Base-by-base conservation (phyloP, 2,329 filamentous ascomycete genomes). In the Aureobasidium sp. region DNA sequence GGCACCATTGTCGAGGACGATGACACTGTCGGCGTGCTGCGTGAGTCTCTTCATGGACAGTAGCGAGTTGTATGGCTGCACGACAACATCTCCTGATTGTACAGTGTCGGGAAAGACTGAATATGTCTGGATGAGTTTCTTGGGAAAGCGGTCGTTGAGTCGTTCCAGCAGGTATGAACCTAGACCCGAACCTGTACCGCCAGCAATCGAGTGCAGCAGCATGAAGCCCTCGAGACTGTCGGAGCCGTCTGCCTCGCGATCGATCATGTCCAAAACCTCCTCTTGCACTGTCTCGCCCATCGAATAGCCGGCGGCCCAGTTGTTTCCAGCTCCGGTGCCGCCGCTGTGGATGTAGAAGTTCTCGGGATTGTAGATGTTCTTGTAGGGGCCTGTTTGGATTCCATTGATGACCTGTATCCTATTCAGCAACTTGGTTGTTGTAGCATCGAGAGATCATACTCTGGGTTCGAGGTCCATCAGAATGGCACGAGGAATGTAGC, bases 221-320 rank as follows among this genome's bases (percentile, higher is more conserved):
- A 99, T 99, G 79, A 99, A 99, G 42, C 94, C 94, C 84, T 90
- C 94, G 4, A 99, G 82, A 58, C 92, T 97, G 76, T 99, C 94
- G 73, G 93, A 97, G 36, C 95, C 95, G 75, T 99, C 94, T 17
- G 95, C 94, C 75, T 99, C 94, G 64, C 94, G 88, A 73, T 99
- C 94, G 71, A 99, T 96, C 91, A 99, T 99, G 74, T 99, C 95
- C 82, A 99, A 90, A 62, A 99, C 91, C 74, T 99, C 94, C 75
- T 99, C 94, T 69, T 93, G 91, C 23, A 99, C 91, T 48, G 83
- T 82, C 74, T 97, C 92, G 68, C 92, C 94, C 60, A 90, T 92
- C 67, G 94, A 87, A 77, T 99, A 99, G 51, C 94, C 94, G 71
- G 94, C 89, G 64, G 92, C 94, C 94, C 94, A 99, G 75, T 97